phyloP scores from a whole-genome alignment of 1,284 basidiomycete genomes.

The Prillingera fragicola region DNA sequence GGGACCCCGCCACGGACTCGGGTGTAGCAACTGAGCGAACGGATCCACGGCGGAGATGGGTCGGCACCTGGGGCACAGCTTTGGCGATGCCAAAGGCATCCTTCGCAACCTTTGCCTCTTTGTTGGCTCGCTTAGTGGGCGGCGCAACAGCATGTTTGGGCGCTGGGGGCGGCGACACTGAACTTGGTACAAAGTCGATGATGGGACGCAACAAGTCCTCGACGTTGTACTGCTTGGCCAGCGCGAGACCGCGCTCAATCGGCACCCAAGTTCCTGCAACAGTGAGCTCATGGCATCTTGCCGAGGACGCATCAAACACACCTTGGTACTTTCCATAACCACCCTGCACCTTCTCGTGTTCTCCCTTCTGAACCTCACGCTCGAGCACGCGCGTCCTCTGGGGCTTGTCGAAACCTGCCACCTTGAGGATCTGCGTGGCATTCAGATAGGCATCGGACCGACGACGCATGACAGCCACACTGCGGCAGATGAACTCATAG shows the following conservation, averaged over 20 bases:
- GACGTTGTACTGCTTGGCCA: constrained; percentile 92
- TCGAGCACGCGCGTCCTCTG: constrained; percentile 96
- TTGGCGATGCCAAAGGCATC: constrained; percentile 17
- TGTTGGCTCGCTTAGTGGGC: constrained; percentile 51
- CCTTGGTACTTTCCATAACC: constrained; percentile 99
- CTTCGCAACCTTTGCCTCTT: constrained; percentile 29
- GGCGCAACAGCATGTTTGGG: constrained; percentile 87
- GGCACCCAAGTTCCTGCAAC: constrained; percentile 94
- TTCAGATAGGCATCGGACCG: constrained; percentile 95
- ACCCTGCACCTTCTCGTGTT: constrained; percentile 98
- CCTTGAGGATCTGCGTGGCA: constrained; percentile 98
- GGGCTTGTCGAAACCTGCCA: constrained; percentile 98
- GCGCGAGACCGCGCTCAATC: constrained; percentile 75
- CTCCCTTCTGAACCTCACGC: constrained; percentile 96
- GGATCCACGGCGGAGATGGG: constrained; percentile 8
- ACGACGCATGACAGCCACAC: constrained; percentile 94
- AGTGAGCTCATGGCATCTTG: neutral
- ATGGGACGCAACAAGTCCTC: constrained; percentile 84
- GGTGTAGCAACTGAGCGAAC: constrained; percentile 9
- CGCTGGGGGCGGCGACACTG: constrained; percentile 88
- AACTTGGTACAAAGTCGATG: constrained; percentile 86
- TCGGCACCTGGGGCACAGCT: neutral
- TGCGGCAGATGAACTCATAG: constrained; percentile 71
- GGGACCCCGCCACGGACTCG: constrained; percentile 10
- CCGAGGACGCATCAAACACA: constrained; percentile 46